phyloP scores from a whole-genome alignment of 2,329 filamentous ascomycete genomes.

The Teratosphaeria nubilosa region DNA sequence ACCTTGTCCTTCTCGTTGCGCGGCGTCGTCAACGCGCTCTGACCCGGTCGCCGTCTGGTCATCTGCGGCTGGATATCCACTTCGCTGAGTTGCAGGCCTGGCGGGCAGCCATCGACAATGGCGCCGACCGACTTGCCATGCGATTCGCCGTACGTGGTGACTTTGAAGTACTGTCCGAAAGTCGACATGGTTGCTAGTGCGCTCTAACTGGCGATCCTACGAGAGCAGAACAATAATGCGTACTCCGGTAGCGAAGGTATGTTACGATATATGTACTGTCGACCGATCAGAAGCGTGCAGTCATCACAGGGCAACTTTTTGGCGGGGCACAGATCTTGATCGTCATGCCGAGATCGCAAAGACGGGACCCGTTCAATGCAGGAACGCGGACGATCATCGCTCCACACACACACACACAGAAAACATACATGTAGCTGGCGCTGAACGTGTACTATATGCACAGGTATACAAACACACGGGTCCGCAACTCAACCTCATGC shows the following conservation, averaged over 20 bases:
- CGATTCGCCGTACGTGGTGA: slow-evolving; percentile 79
- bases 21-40: slow-evolving; percentile 82
- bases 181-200: slow-evolving; percentile 61
- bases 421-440: not conserved
- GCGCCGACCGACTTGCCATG: slow-evolving; percentile 89
- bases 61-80: slow-evolving; percentile 77
- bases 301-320: not conserved
- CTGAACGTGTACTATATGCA: not conserved
- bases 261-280: not conserved
- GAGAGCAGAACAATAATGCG: not conserved
- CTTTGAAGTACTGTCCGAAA: slow-evolving; percentile 71
- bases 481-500: not conserved
- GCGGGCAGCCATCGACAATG: slow-evolving; percentile 88
- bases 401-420: not conserved
- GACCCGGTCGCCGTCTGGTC: slow-evolving; percentile 79
- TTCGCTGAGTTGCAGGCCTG: slow-evolving; percentile 76
- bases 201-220: not conserved
- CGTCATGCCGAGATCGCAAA: not conserved
- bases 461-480: not conserved
- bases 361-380: not conserved
- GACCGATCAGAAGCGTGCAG: not conserved
- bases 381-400: not conserved
- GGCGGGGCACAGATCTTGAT: not conserved
- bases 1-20: slow-evolving; percentile 87
- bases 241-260: too few relatives aligned